phyloP scores from a whole-genome alignment of 2,329 filamentous ascomycete species.

The Pyricularia pennisetigena region DNA sequence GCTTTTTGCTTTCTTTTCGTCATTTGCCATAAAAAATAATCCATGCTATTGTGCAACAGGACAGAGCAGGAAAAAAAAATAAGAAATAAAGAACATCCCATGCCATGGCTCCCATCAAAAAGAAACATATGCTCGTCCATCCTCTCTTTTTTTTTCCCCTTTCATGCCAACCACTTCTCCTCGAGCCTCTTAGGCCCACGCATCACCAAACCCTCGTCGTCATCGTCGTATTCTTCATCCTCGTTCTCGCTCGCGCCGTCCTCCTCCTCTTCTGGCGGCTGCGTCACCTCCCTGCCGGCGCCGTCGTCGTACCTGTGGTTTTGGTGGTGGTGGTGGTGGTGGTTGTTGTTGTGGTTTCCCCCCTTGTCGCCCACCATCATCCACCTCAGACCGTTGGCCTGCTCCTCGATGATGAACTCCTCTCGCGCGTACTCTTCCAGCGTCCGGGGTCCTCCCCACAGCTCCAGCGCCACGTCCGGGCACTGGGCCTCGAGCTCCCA shows the following conservation, averaged over 20 bases:
- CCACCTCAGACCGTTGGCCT: constrained; percentile 89
- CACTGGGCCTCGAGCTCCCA: constrained; percentile 48
- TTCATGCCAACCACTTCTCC: constrained; percentile 48
- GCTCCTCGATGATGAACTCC: constrained; percentile 89
- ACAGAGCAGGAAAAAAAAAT: background rate
- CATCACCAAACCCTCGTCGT: constrained; percentile 50
- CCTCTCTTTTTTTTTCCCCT: too few species aligned
- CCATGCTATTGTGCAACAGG: background rate
- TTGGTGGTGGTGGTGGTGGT: constrained; percentile 7
- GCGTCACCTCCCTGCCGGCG: constrained; percentile 1
- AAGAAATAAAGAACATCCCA: background rate
- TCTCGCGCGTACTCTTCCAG: constrained; percentile 93
- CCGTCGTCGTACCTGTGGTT: constrained; percentile 6
- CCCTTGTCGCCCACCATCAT: constrained; percentile 46
- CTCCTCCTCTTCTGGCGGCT: constrained; percentile 15
- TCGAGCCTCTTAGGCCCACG: constrained; percentile 45
- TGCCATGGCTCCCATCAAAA: background rate
- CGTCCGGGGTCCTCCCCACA: constrained; percentile 88
- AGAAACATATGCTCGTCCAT: background rate
- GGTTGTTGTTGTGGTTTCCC: constrained; percentile 9
- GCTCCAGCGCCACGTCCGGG: constrained; percentile 63
- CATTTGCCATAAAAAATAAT: background rate
- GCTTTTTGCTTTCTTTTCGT: background rate
- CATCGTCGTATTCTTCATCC: constrained; percentile 39
- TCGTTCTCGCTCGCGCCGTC: constrained; percentile 25